These are phyloP conservation scores for Podospora didyma DNA, from an alignment of 495 filamentous ascomycete species.

Conservation along the genomic window DNA sequence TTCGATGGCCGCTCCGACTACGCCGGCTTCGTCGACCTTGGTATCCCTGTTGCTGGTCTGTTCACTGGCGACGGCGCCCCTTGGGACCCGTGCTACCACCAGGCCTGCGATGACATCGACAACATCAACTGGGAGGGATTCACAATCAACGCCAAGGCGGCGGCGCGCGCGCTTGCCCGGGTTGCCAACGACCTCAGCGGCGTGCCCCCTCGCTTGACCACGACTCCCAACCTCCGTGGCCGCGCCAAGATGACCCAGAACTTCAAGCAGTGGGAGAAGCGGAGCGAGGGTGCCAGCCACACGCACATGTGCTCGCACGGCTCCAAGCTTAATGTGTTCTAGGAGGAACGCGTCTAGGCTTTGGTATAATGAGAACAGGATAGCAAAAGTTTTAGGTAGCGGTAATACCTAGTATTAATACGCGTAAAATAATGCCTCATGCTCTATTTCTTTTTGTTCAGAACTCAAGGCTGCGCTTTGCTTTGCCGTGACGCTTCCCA, in stretches of 20 bases:
- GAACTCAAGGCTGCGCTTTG: no score
- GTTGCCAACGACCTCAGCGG: slow-evolving; percentile 47
- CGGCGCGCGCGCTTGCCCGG: slow-evolving; percentile 48
- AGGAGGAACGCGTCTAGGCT: no score
- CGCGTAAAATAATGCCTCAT: no score
- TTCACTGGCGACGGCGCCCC: slow-evolving; percentile 61
- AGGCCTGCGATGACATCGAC: slow-evolving; percentile 50
- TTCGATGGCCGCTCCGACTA: slow-evolving; percentile 67
- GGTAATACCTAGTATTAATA: no score
- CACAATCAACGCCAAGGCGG: slow-evolving; percentile 55
- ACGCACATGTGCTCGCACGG: slow-evolving; percentile 16
- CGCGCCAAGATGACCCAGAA: slow-evolving; percentile 9
- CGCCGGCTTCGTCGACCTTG: slow-evolving; percentile 56
- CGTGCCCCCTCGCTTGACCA: slow-evolving; percentile 22
- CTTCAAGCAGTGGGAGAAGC: slow-evolving; percentile 13
- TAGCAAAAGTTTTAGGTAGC: no score
- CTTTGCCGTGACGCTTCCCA: no score
- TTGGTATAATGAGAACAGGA: no score
- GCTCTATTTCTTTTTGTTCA: no score
- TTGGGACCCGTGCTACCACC: slow-evolving; percentile 63
- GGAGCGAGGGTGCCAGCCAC: slow-evolving; percentile 12
- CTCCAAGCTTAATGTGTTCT: neutral
- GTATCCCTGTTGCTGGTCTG: slow-evolving; percentile 57
- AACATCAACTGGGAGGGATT: slow-evolving; percentile 61
- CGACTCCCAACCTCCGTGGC: slow-evolving; percentile 19